Percentiles rank a stretch among this genome's conserved stretches.
phyloP scores from a whole-genome alignment of 208 protist genomes.

The Plasmodiophora brassicae region DNA sequence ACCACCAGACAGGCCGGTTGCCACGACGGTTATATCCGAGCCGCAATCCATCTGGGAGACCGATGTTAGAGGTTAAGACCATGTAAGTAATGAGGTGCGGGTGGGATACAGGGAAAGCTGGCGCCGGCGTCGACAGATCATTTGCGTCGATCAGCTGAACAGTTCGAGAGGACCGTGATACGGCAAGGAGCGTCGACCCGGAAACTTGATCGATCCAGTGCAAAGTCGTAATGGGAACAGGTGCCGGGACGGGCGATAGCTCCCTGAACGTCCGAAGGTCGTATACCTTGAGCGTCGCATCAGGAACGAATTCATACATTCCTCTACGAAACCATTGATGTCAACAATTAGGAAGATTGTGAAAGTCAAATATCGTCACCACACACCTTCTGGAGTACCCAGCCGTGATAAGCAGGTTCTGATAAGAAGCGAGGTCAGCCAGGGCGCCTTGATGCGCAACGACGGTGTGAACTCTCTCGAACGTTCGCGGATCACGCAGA shows the following conservation, averaged over 20 bases:
- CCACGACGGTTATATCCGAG: background rate
- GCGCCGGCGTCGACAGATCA: too few species aligned
- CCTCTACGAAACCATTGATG: background rate
- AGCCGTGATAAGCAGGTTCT: background rate
- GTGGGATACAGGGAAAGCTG: too few species aligned
- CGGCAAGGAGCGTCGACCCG: too few species aligned
- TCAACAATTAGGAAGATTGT: background rate
- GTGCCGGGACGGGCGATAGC: background rate
- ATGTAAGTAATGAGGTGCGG: too few species aligned
- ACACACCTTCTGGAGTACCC: background rate
- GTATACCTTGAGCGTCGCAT: background rate
- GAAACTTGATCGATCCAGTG: too few species aligned
- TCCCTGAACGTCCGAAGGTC: background rate
- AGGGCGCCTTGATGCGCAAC: background rate
- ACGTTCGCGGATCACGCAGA: background rate
- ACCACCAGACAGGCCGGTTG: background rate
- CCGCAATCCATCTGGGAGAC: background rate
- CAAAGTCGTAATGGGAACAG: too few species aligned
- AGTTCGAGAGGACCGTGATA: too few species aligned
- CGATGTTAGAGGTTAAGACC: too few species aligned
- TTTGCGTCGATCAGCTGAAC: too few species aligned
- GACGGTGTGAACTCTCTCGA: background rate
- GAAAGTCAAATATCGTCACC: background rate
- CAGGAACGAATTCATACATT: background rate
- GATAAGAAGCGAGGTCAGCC: background rate